Conservation (phyloP, 2,329 filamentous ascomycete genomes). For the Penicillium sp. region DNA sequence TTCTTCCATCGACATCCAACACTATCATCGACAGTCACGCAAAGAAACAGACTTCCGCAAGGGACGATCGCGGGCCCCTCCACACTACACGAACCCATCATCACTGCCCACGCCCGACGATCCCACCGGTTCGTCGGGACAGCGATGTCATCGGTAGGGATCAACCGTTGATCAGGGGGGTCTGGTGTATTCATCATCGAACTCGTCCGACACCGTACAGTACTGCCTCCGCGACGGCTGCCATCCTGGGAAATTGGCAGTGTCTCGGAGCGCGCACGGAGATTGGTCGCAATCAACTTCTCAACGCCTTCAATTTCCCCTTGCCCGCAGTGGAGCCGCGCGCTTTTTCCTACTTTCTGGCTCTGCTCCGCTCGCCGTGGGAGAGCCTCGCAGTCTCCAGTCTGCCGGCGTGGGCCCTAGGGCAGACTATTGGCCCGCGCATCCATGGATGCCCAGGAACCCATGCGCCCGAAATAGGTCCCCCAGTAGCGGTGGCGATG, state of each 20-base stretch:
- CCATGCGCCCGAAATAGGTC: too few relatives aligned
- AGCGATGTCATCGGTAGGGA: slow-evolving; percentile 5
- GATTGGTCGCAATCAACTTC: not conserved
- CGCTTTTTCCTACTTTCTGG: too few relatives aligned
- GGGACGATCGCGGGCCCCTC: slow-evolving; percentile 7
- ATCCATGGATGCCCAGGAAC: too few relatives aligned
- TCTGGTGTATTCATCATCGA: not conserved
- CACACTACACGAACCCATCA: slow-evolving; percentile 15
- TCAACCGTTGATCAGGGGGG: slow-evolving; percentile 23
- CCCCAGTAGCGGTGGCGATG: too few relatives aligned
- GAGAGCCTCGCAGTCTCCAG: too few relatives aligned
- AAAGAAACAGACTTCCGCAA: too few relatives aligned
- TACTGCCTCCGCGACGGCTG: not conserved
- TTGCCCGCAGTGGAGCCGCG: too few relatives aligned
- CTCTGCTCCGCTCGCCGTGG: too few relatives aligned
- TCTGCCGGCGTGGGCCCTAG: too few relatives aligned
- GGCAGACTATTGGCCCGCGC: too few relatives aligned
- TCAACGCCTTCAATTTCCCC: not conserved
- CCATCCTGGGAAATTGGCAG: slow-evolving; percentile 11
- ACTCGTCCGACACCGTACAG: not conserved
- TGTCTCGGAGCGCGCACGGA: slow-evolving; percentile 10
- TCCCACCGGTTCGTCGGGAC: slow-evolving; percentile 18
- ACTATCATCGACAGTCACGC: too few relatives aligned
- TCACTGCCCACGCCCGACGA: slow-evolving; percentile 10
- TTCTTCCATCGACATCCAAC: too few relatives aligned